These are phyloP conservation scores for Ramaria sp. DNA, from an alignment of 768 basidiomycete species.

Conservation along the genomic window DNA sequence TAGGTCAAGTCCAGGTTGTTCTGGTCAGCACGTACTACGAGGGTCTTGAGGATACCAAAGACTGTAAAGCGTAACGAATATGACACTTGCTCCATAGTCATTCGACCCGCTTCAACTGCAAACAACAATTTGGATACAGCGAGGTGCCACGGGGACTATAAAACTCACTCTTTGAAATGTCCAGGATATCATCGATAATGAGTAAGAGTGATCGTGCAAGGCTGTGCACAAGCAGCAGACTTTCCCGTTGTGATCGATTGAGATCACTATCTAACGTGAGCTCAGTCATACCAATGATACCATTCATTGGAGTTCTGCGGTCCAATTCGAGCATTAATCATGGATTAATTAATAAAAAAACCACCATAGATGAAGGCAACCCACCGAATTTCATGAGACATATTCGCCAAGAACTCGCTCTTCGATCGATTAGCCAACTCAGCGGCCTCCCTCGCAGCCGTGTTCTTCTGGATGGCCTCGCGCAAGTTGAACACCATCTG, in stretches of 20 bases:
- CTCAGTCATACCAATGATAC: slow-evolving; percentile 99
- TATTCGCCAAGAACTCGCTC: slow-evolving; percentile 97
- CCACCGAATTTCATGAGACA: slow-evolving; percentile 93
- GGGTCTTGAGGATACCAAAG: slow-evolving; percentile 94
- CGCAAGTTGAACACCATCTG: slow-evolving; percentile 98
- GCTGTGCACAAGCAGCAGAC: slow-evolving; percentile 88
- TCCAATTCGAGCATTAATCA: no score
- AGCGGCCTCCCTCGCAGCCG: slow-evolving; percentile 91
- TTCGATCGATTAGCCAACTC: slow-evolving; percentile 97
- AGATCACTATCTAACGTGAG: slow-evolving; percentile 93
- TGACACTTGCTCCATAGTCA: slow-evolving; percentile 99
- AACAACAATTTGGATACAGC: slow-evolving; percentile 11
- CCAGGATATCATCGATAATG: slow-evolving; percentile 98
- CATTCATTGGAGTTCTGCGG: slow-evolving; percentile 96
- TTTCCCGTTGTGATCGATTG: slow-evolving; percentile 90
- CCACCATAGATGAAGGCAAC: slow-evolving; percentile 20
- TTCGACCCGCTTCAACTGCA: slow-evolving; percentile 93
- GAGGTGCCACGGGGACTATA: not conserved
- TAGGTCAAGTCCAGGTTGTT: slow-evolving; percentile 94
- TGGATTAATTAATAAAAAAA: no score
- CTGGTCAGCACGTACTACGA: slow-evolving; percentile 95
- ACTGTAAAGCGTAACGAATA: slow-evolving; percentile 96
- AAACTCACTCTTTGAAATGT: slow-evolving; percentile 94
- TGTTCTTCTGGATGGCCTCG: slow-evolving; percentile 97
- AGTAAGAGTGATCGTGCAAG: slow-evolving; percentile 85